Evolutionary conservation across 139 green algal genomes (phyloP), one percentile per base, ranked within the genome.

Genomic region (Mychonastes homosphaera): DNA sequence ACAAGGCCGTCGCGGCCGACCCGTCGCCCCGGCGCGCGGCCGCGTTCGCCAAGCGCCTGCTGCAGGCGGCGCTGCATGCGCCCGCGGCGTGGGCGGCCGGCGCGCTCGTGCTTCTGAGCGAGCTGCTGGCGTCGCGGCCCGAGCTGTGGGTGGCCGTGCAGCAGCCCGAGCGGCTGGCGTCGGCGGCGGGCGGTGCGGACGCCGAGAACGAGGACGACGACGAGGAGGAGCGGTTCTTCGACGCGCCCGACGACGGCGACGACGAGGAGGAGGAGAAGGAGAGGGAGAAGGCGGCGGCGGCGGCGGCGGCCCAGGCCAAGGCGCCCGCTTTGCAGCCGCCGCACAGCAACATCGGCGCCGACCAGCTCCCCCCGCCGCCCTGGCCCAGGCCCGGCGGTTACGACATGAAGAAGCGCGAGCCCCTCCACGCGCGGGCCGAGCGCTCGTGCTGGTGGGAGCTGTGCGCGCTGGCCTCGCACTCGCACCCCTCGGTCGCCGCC

Each of bases 391-490:
- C 63, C 6, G 69, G 53, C 0, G 71, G 66, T 23, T 97, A 96
- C 61, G 82, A 95, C 74, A 83, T 87, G 77, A 51, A 61, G 21
- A 94, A 94, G 64, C 74, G 84, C 23, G 86, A 95, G 53, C 87
- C 89, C 0, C 53, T 77, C 55, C 90, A 84, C 67, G 64, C 69
- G 21, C 50, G 65, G 15, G 88, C 87, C 2, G 88, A 94, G 34
- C 60, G 60, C 1, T 62, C 64, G 2, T 90, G 83, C 71, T 89
- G 79, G 70, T 98, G 91, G 91, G 91, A 98, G 81, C 80, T 98
- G 30, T 59, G 51, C 6, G 39, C 51, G 28, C 77, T 98, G 23
- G 78, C 85, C 1, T 19, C n/a, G 3, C 88, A 97, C 70, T 64
- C 70, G 32, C 91, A 98, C 69, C 91, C 91, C 21, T 87, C 72